These are phyloP conservation scores for Candida rishiriensis DNA, from an alignment of 805 yeast genomes.

Conservation along the genomic window DNA sequence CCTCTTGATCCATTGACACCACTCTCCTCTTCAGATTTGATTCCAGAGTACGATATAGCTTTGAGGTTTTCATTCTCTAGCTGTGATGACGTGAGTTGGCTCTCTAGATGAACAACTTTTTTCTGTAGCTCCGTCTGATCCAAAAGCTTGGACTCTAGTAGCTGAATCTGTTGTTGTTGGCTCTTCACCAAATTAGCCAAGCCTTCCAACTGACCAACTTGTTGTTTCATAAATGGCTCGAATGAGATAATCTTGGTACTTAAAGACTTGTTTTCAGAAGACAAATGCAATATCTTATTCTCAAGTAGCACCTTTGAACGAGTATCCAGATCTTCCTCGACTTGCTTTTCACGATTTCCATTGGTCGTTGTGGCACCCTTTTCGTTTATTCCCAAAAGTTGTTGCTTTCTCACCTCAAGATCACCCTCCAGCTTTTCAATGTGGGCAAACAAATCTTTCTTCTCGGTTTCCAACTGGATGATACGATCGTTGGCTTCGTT, in stretches of 20 bases:
- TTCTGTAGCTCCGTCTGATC: constrained; percentile 41
- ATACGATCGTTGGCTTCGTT: constrained; percentile 54
- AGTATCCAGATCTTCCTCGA: constrained; percentile 10
- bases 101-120: constrained; percentile 44
- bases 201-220: constrained; percentile 46
- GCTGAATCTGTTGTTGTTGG: constrained; percentile 45
- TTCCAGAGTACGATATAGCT: constrained; percentile 26
- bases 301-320: constrained; percentile 16
- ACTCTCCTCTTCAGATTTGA: constrained; percentile 29
- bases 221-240: constrained; percentile 49
- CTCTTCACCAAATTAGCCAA: constrained; percentile 51
- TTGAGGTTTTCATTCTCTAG: constrained; percentile 41
- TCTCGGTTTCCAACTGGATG: constrained; percentile 39
- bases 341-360: background rate
- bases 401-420: constrained; percentile 3
- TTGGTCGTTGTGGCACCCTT: constrained; percentile 2
- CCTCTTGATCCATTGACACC: constrained; percentile 28
- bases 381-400: background rate
- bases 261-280: constrained; percentile 41
- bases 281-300: constrained; percentile 36
- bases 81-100: constrained; percentile 39
- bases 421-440: constrained; percentile 1
- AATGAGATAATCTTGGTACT: constrained; percentile 39
- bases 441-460: constrained; percentile 10
- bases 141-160: constrained; percentile 36